Base-by-base conservation (phyloP, 2,329 filamentous ascomycete species). In the Elsinoe necatrix region DNA sequence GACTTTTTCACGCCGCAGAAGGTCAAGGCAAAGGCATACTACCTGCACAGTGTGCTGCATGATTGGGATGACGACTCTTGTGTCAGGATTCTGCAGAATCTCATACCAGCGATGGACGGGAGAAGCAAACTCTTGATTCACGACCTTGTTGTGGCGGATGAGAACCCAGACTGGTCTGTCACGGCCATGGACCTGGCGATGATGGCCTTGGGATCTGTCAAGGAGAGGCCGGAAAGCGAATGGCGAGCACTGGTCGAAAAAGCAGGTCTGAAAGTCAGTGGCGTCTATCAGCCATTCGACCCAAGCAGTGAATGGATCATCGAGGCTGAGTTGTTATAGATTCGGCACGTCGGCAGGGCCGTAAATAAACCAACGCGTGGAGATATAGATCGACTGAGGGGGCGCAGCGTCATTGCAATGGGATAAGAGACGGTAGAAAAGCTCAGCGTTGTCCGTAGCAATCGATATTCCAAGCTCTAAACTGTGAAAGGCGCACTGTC, bases 1-100 rank as follows among this genome's bases (percentile, higher is more conserved):
- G 68, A 71, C 48, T 66, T 71, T 39, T 68, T 66, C 57, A 67
- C 64, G 0, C 61, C 65, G 6, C 66, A 69, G 47, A 61, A 62
- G 8, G 60, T 68, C 4, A 51, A 65, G 35, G 64, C 64, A 6
- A 55, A 58, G 21, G 60, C 60, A 7, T 67, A 64, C 51, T 64
- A 61, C 39, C 43, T 63, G 37, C 62, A 63, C 18, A 60, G 58
- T 12, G 59, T 67, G 3, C 43, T 67, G 35, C 65, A 67, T 45
- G 63, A 67, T 56, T 66, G 64, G 62, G 59, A 56, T 2, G 61
- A 64, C 50, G 54, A 47, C 23, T 50, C 54, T 6, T 60, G 57
- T 43, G 47, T 47, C 16, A 55, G 14, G 20, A 65, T 65, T 25
- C 56, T 65, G 4, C 29, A 52, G 16, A 60, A 58, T 25, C 34